Evolutionary conservation across 2,329 filamentous ascomycete species (phyloP), one percentile per base, ranked within the genome.

Genomic region (Tolypocladium cylindrosporum): DNA sequence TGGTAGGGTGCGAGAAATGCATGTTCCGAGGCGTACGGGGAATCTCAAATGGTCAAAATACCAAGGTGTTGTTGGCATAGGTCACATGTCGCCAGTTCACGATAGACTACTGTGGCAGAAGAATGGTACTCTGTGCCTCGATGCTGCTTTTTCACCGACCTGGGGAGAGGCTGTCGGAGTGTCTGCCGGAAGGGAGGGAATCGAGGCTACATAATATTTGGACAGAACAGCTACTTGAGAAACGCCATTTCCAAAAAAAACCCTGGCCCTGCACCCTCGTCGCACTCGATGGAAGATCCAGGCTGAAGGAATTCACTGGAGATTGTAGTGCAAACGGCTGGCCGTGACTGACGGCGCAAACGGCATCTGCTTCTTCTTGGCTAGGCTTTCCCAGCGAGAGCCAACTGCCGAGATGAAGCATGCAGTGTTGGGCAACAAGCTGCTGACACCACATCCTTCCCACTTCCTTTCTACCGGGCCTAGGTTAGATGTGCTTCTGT

Each of bases 21-120:
- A 55, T 59, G 41, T 48, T 45, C 5, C 36, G 41, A 34, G 55
- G 43, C 55, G 57, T 56, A 53, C 52, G 39, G 58, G 53, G 27
- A 48, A 54, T 56, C 42, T 60, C 41, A 37, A 60, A 52, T 41
- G 53, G 27, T 3, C 48, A n/a, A 21, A 51, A 54, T 52, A 51
- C 39, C 21, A 55, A 52, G 36, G 14, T 37, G 24, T 24, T 37
- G 24, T 24, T 56, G 41, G 54, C 41, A 48, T 37, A 37, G 48
- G 31, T 27, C 19, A 55, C 42, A 50, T 37, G 31, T 43, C 31
- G 9, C 36, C 21, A 16, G 34, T 24, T 16, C 37, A 54, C 16
- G 50, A 41, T 41, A 54, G 58, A 31, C 56, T 57, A 8, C 48
- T n/a, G 31, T 52, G 48, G n/a, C 10, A 21, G 48, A 21, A 21